Evolutionary conservation across 208 protist genomes (phyloP).

Genomic region (Phytomonas francai): DNA sequence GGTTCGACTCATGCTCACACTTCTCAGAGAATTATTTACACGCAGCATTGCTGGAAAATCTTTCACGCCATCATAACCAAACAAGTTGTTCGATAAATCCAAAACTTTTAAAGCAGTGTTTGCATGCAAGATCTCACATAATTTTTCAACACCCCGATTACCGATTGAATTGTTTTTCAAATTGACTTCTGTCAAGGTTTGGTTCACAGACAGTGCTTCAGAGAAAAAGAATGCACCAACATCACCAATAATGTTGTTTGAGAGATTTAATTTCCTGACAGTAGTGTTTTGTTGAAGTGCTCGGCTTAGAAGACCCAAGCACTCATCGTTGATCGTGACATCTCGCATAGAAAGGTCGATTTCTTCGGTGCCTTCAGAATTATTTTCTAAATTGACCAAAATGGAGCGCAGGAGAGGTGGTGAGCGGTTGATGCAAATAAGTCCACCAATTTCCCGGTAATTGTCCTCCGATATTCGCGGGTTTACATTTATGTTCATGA

Average conservation of each 20-base stretch:
- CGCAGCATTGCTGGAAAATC: constrained; percentile 52
- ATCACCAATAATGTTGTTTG: constrained; percentile 80
- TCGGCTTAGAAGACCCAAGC: constrained; percentile 56
- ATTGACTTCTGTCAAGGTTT: constrained; percentile 33
- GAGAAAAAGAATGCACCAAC: constrained; percentile 52
- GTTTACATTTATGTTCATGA: constrained; percentile 75
- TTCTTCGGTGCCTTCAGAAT: constrained; percentile 26
- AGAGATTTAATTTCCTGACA: constrained; percentile 62
- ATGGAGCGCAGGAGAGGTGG: constrained; percentile 47
- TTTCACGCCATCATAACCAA: constrained; percentile 34
- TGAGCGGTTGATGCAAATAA: constrained; percentile 62
- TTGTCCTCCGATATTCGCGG: constrained; percentile 38
- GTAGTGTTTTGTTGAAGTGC: constrained; percentile 46
- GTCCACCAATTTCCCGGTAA: constrained; percentile 56
- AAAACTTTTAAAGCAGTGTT: constrained; percentile 60
- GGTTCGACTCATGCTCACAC: constrained; percentile 43
- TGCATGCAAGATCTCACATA: constrained; percentile 61
- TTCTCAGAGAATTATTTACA: constrained; percentile 41
- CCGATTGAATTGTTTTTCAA: constrained; percentile 67
- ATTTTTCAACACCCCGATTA: constrained; percentile 48
- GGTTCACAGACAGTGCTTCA: constrained; percentile 58
- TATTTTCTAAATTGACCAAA: constrained; percentile 51
- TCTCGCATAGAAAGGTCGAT: constrained; percentile 56
- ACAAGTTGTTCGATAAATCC: constrained; percentile 64
- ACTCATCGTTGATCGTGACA: constrained; percentile 54